Evolutionary conservation across 495 filamentous ascomycete species (phyloP), one percentile per base, ranked within the genome.

Genomic region (Aspergillus diversus): DNA sequence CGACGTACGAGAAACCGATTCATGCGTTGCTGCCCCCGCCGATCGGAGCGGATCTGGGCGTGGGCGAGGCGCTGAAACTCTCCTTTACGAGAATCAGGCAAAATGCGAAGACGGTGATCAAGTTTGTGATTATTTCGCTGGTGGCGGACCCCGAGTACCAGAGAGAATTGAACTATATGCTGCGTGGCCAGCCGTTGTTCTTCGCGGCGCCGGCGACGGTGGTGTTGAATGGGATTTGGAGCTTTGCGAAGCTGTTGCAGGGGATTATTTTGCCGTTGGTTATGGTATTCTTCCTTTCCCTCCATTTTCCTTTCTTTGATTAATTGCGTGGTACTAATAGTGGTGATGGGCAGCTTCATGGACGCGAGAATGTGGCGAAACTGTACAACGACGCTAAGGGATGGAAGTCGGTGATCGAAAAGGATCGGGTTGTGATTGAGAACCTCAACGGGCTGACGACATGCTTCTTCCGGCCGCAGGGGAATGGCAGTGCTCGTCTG

Each of bases 111-210:
- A 57, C 59, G 0, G 59, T 55, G 27, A 70, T 81, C 74, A 87
- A 87, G 65, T 86, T 86, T 69, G 62, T 82, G n/a, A 70, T 82
- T 8, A 74, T 85, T 58, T 76, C 83, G 13, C 63, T 82, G n/a
- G 74, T 84, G 27, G 84, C 83, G 7, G 84, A 87, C 69, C 77
- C 80, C 1, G 83, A 86, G 60, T 86, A 81, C 63, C 84, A 87
- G 63, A 71, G 84, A 51, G 84, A 87, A 56, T 69, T 87, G 52
- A 72, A 84, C 16, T 82, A 79, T 61, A 75, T 80, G 52, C 64
- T 80, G 4, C 61, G 68, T 33, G 53, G 58, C 2, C 70, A 72
- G 31, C 73, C 74, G 17, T 57, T 37, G 34, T 76, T 54, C 33
- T 80, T 33, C 73, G 74, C 39, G 71, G 73, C 49, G 32, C 78